phyloP scores from a whole-genome alignment of 148 eudicot genomes.

The Nepenthes gracilis region DNA sequence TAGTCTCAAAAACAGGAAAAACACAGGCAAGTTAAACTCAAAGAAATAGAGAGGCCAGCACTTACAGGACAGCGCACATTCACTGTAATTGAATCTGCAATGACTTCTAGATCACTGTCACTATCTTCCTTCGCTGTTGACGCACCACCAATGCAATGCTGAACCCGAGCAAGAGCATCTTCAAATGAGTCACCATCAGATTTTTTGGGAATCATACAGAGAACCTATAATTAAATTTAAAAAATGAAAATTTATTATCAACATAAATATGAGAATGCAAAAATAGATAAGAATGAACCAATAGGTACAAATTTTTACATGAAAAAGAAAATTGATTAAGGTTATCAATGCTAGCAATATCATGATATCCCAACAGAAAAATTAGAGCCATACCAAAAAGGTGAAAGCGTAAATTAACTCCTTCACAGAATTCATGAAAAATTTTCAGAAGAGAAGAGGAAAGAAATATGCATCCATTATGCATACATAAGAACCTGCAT shows the following conservation, averaged over 20 bases:
- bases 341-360: too few species aligned
- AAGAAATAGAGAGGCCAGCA: neutral
- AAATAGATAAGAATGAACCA: neutral
- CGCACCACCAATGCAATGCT: constrained; percentile 92
- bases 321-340: too few species aligned
- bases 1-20: neutral
- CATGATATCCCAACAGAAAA: too few species aligned
- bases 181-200: constrained; percentile 66
- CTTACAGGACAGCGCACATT: constrained; percentile 96
- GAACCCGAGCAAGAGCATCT: constrained; percentile 78
- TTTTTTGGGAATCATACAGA: constrained; percentile 61
- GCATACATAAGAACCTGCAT: too few species aligned
- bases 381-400: too few species aligned
- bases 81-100: constrained; percentile 70
- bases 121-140: constrained; percentile 60
- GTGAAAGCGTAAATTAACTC: too few species aligned
- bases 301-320: neutral
- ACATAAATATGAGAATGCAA: neutral
- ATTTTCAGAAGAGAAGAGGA: too few species aligned
- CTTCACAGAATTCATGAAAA: too few species aligned
- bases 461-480: too few species aligned
- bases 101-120: constrained; percentile 90
- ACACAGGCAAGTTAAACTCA: neutral
- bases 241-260: neutral
- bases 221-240: constrained; percentile 30